Base-by-base conservation (phyloP, 2,329 filamentous ascomycete genomes). In the Neopestalotiopsis sp. region DNA sequence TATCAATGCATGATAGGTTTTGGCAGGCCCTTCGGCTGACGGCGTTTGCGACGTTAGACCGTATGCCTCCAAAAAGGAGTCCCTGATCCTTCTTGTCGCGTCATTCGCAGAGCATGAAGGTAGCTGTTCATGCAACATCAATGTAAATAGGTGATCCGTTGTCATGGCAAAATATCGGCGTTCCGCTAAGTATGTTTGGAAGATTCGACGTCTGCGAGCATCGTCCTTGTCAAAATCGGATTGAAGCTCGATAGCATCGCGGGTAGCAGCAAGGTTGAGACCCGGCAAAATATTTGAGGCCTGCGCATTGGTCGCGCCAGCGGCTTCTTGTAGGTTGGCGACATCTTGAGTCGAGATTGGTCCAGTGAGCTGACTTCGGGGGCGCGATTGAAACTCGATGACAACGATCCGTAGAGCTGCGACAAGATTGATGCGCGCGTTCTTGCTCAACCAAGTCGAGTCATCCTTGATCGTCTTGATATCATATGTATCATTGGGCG, bases 401-500 rank as follows among this genome's bases (percentile, higher is more conserved):
- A 97, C 84, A 2, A 91, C 91, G 58, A 97, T 86, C 70, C 96
- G 89, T 75, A 99, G 84, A 32, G 95, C 94, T 13, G 91, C 89
- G 58, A 96, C 84, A 79, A 98, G 91, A 79, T 96, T 94, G 72
- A 98, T 89, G 59, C 89, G 86, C 65, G 91, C 89, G 76, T 91
- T 89, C 75, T 92, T 89, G 80, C 94, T 95, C 71, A 99, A 84
- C 94, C 95, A 98, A 73, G 92, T 79, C 42, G 94, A 89, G 83
- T 98, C 95, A 61, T 89, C 88, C 82, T 97, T 97, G 78, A 98
- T 89, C 76, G 92, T 84, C 53, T 92, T 90, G 73, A 97, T 85
- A 76, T 95, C 89, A 77, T 92, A 93, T 68, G 88, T 88, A 56
- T 88, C 87, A 74, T 88, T 89, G 13, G 88, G 84, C 5, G 88